These are phyloP conservation scores for Manihot esculenta DNA, from an alignment of 441 rosid genomes.

Conservation along the genomic window DNA sequence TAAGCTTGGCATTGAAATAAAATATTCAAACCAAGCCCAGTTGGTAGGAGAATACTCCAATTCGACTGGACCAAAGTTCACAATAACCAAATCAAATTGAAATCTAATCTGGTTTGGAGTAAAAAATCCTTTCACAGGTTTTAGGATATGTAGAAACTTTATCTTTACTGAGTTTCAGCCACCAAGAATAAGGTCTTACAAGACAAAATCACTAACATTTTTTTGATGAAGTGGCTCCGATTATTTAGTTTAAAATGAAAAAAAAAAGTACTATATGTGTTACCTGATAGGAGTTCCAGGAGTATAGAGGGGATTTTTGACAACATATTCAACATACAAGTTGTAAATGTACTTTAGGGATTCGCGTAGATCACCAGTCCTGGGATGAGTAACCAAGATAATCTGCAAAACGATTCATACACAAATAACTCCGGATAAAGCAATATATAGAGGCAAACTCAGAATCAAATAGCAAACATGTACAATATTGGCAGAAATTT, in stretches of 20 bases:
- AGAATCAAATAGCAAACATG: background rate
- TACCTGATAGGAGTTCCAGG: slow-evolving; percentile 88
- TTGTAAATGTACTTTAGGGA: slow-evolving; percentile 79
- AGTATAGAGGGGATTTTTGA: slow-evolving; percentile 72
- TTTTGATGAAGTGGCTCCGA: background rate
- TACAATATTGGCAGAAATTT: background rate
- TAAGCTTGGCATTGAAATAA: too few relatives aligned
- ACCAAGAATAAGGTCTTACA: too few relatives aligned
- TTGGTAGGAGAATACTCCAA: too few relatives aligned
- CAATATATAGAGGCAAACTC: slow-evolving; percentile 1
- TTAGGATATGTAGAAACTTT: too few relatives aligned
- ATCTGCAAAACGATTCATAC: slow-evolving; percentile 43
- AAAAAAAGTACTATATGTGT: slow-evolving; percentile 7
- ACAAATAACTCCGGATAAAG: slow-evolving; percentile 3
- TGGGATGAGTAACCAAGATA: slow-evolving; percentile 85
- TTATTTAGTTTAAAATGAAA: background rate
- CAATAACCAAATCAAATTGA: too few relatives aligned
- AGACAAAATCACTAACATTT: too few relatives aligned
- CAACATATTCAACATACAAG: slow-evolving; percentile 83
- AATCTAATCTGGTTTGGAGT: too few relatives aligned
- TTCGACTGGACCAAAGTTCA: too few relatives aligned
- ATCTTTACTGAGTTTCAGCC: too few relatives aligned
- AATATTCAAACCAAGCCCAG: too few relatives aligned
- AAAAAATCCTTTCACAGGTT: too few relatives aligned
- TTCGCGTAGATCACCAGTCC: slow-evolving; percentile 80